Evolutionary conservation across 306 rosid species (phyloP).

Genomic region (Lathyrus sativus): DNA sequence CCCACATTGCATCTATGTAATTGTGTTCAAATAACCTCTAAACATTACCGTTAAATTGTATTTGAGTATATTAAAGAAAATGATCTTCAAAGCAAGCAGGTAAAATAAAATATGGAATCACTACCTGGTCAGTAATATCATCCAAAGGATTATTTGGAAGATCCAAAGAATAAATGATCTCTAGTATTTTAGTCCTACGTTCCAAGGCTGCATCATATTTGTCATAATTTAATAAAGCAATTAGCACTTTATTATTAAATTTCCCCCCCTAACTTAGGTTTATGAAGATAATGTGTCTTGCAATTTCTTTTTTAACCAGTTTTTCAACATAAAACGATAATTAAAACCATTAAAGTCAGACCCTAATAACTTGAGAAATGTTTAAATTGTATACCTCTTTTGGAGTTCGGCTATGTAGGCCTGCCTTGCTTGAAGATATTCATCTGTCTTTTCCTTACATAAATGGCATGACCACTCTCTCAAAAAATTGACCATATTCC

Average conservation of each 20-base stretch:
- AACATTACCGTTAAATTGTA: neutral
- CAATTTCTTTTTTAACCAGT: constrained; percentile 2
- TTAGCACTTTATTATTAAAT: constrained; percentile 19
- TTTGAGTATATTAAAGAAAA: constrained; percentile 4
- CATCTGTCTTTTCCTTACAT: constrained; percentile 92
- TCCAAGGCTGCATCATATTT: constrained; percentile 85
- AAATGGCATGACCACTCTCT: constrained; percentile 94
- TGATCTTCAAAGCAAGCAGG: constrained; percentile 19
- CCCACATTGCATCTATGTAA: constrained; percentile 11
- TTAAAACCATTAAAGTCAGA: constrained; percentile 17
- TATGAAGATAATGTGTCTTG: constrained; percentile 16
- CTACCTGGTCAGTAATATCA: constrained; percentile 95
- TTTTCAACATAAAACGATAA: constrained; percentile 21
- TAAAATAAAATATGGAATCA: constrained; percentile 27
- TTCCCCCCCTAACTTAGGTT: neutral
- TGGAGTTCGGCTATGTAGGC: constrained; percentile 69
- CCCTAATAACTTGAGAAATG: constrained; percentile 32
- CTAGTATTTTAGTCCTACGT: constrained; percentile 73
- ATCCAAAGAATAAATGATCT: constrained; percentile 77
- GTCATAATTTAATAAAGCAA: constrained; percentile 39
- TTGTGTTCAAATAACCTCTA: neutral
- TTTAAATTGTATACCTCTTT: constrained; percentile 59
- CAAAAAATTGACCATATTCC: too few species aligned
- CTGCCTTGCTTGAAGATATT: constrained; percentile 74
- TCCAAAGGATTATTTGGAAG: constrained; percentile 98